phyloP scores from a whole-genome alignment of 2,329 filamentous ascomycete genomes.

The Ceratocystiopsis minuta region DNA sequence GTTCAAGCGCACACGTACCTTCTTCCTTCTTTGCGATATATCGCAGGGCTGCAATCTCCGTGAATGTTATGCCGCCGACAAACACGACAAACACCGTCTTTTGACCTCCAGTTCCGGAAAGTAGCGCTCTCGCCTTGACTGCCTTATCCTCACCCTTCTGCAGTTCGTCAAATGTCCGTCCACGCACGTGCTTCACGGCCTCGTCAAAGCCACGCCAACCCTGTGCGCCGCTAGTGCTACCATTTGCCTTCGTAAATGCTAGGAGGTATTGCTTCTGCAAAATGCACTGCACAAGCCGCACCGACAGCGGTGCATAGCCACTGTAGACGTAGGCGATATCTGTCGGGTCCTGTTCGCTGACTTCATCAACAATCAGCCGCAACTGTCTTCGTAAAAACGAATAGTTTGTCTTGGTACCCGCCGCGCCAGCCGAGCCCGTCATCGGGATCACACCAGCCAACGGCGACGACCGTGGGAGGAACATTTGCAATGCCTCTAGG shows the following conservation, averaged over 20 bases:
- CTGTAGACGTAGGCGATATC: conserved; percentile 97
- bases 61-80: conserved; percentile 88
- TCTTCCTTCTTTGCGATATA: conserved; percentile 78
- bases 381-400: conserved; percentile 71
- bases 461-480: conserved; percentile 59
- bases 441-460: conserved; percentile 70
- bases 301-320: conserved; percentile 82
- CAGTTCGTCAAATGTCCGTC: conserved; percentile 76
- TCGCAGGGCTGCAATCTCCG: conserved; percentile 82
- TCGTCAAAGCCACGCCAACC: conserved; percentile 94
- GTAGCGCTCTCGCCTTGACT: conserved; percentile 63
- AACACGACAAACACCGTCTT: conserved; percentile 96
- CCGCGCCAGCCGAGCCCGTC: conserved; percentile 32
- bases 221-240: conserved; percentile 38
- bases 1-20: conserved; percentile 23
- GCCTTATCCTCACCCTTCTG: conserved; percentile 91
- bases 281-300: conserved; percentile 81
- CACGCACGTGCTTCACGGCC: conserved; percentile 68
- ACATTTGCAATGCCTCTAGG: conserved; percentile 76
- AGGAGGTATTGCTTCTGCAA: conserved; percentile 77
- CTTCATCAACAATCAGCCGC: conserved; percentile 83
- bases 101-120: conserved; percentile 56
- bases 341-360: conserved; percentile 84
- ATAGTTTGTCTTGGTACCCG: conserved; percentile 73
- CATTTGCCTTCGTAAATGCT: conserved; percentile 44